Evolutionary conservation across 2,329 filamentous ascomycete species (phyloP).

Genomic region (Rosellinia necatrix): DNA sequence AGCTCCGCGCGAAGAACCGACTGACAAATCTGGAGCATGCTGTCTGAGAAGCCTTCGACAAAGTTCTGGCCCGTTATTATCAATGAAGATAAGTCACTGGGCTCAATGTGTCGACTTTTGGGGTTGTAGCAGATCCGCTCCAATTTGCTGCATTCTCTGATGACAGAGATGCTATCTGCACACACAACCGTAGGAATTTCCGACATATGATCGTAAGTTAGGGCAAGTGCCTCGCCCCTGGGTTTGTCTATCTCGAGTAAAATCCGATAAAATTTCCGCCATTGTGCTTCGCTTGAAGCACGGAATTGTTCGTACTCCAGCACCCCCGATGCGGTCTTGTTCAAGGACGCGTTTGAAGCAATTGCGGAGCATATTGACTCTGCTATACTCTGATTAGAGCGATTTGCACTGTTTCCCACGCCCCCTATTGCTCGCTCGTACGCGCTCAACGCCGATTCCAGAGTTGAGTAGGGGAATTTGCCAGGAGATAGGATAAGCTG

Average conservation of each 20-base stretch:
- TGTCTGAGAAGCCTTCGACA: slow-evolving; percentile 70
- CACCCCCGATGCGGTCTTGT: slow-evolving; percentile 63
- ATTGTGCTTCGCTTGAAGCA: slow-evolving; percentile 76
- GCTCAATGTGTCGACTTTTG: slow-evolving; percentile 57
- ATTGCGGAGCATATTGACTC: slow-evolving; percentile 78
- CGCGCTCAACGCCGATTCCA: slow-evolving; percentile 82
- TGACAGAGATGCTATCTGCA: slow-evolving; percentile 77
- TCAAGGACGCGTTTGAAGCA: slow-evolving; percentile 68
- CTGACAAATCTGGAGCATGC: slow-evolving; percentile 69
- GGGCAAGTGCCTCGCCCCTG: slow-evolving; percentile 77
- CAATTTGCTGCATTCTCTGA: slow-evolving; percentile 77
- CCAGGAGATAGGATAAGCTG: slow-evolving; percentile 82
- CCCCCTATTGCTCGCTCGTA: slow-evolving; percentile 70
- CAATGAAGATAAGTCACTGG: slow-evolving; percentile 56
- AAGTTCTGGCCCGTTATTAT: slow-evolving; percentile 73
- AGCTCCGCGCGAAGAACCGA: slow-evolving; percentile 73
- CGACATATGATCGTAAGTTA: slow-evolving; percentile 72
- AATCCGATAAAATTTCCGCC: slow-evolving; percentile 87
- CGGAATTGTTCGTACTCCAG: slow-evolving; percentile 80
- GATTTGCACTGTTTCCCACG: slow-evolving; percentile 45
- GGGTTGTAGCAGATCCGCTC: slow-evolving; percentile 79
- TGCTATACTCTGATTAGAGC: slow-evolving; percentile 63
- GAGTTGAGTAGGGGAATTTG: slow-evolving; percentile 75
- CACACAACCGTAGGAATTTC: slow-evolving; percentile 84
- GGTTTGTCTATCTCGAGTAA: slow-evolving; percentile 85